Evolutionary conservation across 1,284 basidiomycete species (phyloP), one percentile per base, ranked within the genome.

Genomic region (Ustilago shanxiensis): DNA sequence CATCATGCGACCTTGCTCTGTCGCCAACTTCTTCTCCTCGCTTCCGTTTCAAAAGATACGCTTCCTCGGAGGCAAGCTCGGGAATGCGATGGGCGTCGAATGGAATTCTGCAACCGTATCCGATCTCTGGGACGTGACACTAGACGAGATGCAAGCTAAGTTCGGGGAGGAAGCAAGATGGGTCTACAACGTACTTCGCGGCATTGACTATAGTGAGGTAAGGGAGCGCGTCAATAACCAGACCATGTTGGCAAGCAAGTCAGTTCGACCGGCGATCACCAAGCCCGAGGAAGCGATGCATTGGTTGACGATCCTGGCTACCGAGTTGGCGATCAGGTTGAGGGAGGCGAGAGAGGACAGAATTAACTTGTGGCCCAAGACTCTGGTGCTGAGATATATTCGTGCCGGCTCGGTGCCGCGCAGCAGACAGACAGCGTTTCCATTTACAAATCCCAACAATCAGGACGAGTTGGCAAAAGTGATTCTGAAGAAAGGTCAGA

Each of bases 31-130:
- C 47, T 75, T 85, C 52, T 67, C 72, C 16, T 68, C 73, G 8
- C 65, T 83, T 24, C 80, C 82, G 14, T 74, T 71, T 39, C 71
- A 77, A 26, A 84, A 75, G 57, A 98, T 99, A 82, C 91, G 97
- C 7, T 94, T 94, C 79, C 88, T 99, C 0, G 96, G 96, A 0
- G 96, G 97, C 6, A 99, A 99, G 87, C 90, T 99, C 0, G 96
- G 97, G 1, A 90, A 91, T 54, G 92, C 94, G 0, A 89, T 99
- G 33, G 93, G 93, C 0, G 90, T 91, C 66, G 92, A 95, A 83
- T 98, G 93, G 83, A 94, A 91, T 8, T 92, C 92, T 13, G 74
- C 73, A 1, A 95, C 93, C 1, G 95, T 98, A 1, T 92, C 91
- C 0, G 95, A 98, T 83, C 88, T 85, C 5, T 85, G 89, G 61